Base-by-base conservation (phyloP, 768 basidiomycete species). In the Leucosporidium yakuticum region DNA sequence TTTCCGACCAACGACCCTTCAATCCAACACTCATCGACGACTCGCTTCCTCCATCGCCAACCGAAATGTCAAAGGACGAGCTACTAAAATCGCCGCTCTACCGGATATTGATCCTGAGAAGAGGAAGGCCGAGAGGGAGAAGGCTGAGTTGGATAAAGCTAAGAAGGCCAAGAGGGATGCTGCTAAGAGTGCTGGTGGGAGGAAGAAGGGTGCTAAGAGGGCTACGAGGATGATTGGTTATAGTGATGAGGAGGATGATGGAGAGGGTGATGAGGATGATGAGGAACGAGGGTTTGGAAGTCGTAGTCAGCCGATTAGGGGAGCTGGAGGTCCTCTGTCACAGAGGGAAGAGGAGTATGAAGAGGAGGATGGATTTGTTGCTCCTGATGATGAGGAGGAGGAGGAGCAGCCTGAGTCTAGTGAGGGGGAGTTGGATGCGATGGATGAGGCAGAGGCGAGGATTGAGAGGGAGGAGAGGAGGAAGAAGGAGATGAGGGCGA, bases 21-120 rank as follows among this genome's bases (percentile, higher is more conserved):
- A 91, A 76, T 89, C 88, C 7, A 88, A 89, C 78, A 90, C 90
- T 20, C 91, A 95, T 78, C 85, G 88, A 60, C 88, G 90, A 85
- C 83, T 94, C 49, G 92, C 91, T 11, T 86, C 87, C 48, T 87
- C 89, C 49, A 89, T 92, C 12, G 88, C 88, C 39, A 88, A 91
- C 76, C 88, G 88, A 78, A 88, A 93, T 79, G 87, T 83, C 78
- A 89, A 89, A 76, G 84, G 88, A 27, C 87, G 90, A 7, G 85
- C 87, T 61, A 82, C 90, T 70, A 86, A 86, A 69, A 86, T 91
- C 82, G 87, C 64, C 19, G 58, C 29, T 15, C 14, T 65, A 25
- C 62, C 62, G 20, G 48, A 57, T 7, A 21, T 34, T 29, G 72
- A 70, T 47, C 57, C 63, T 6, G 71, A 74, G n/a, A 56, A 34